Conservation (phyloP, 2,329 filamentous ascomycete species). For the Dothideomycetes sp. region DNA sequence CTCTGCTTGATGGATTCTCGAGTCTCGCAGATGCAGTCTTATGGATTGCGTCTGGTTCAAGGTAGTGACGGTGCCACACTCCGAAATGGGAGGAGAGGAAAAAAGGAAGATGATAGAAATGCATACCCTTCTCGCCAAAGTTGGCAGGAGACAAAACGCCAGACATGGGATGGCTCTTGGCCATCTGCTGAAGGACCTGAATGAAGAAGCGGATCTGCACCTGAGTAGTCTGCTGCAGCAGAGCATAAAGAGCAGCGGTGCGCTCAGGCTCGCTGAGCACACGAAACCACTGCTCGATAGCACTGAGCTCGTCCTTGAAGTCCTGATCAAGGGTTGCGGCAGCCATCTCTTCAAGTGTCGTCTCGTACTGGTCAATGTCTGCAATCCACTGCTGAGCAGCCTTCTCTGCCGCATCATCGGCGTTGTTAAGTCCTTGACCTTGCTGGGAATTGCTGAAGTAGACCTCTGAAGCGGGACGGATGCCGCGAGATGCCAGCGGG, state of each 20-base stretch:
- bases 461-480: constrained; percentile 89
- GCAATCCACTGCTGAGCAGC: constrained; percentile 97
- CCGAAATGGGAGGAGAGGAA: no score
- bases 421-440: constrained; percentile 43
- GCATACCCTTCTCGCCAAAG: constrained; percentile 80
- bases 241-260: constrained; percentile 86
- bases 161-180: constrained; percentile 94
- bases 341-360: constrained; percentile 97
- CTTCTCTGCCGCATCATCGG: constrained; percentile 83
- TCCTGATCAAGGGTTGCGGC: constrained; percentile 97
- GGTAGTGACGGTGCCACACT: no score
- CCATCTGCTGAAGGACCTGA: constrained; percentile 97
- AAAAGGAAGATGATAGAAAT: not conserved
- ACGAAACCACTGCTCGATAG: constrained; percentile 98
- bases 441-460: constrained; percentile 69
- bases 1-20: constrained; percentile 13
- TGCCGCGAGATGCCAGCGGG: constrained; percentile 61
- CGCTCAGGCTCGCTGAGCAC: constrained; percentile 94
- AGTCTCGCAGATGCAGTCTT: no score
- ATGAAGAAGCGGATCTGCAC: constrained; percentile 99
- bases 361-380: constrained; percentile 98
- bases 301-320: constrained; percentile 97
- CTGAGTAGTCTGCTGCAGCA: constrained; percentile 96
- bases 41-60: no score
- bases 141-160: constrained; percentile 87